Base-by-base conservation (phyloP, 2,329 filamentous ascomycete genomes). In the Penicillium brevicompactum region DNA sequence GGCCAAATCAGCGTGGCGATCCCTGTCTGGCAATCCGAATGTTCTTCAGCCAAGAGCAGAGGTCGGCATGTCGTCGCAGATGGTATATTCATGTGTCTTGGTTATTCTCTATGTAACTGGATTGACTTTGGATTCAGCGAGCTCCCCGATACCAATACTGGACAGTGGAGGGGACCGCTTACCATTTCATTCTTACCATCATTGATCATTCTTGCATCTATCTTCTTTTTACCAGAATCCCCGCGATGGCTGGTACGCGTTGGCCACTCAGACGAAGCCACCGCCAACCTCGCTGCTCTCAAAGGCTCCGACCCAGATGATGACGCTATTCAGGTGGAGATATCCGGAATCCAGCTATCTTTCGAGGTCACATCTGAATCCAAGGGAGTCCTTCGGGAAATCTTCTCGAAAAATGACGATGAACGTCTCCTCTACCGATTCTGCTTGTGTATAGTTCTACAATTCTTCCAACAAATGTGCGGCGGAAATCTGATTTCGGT, bases 101-200 rank as follows among this genome's bases (percentile, higher is more conserved):
- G 56, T 11, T 57, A 56, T 43, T 46, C 58, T 7, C 38, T 61
- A 8, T 54, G 47, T 49, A 55, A 78, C 66, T 77, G 78, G 78
- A 67, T 79, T 55, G 75, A 81, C 59, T 74, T 79, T 51, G 75
- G 75, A 2, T 80, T 81, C 59, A 79, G 75, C 3, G 21, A 44
- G 11, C 80, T 80, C 59, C 66, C 80, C 2, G 74, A 76, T 22
- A 70, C 70, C 7, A 72, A 62, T 31, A 71, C 68, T 1, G 66
- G 76, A 8, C 70, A 77, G 13, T 84, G 82, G 82, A 74, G 82
- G 18, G 78, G 82, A 49, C 82, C 82, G 0, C 78, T 84, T 43
- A 80, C 78, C 4, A 79, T 85, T 58, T 82, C 84, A 59, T 80
- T 83, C 54, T 49, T 82, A 11, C 31, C 31, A 10, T 41, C 44